Percentiles rank a stretch among this genome's conserved stretches.
phyloP scores from a whole-genome alignment of 2,329 filamentous ascomycete genomes.

The Canariomyces notabilis region DNA sequence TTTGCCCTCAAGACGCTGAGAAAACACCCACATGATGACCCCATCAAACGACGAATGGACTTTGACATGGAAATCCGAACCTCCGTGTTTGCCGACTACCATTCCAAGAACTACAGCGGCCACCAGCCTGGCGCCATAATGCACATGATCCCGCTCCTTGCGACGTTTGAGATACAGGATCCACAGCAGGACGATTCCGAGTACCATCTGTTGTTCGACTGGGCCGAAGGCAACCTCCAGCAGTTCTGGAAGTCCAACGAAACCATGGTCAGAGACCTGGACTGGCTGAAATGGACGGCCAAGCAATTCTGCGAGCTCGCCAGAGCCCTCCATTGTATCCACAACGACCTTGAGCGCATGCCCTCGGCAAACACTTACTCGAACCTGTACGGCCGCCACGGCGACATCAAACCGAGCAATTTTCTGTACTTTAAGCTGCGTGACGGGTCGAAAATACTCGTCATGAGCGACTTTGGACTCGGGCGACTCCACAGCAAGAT shows the following conservation, averaged over 20 bases:
- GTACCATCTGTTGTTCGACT: conserved; percentile 15
- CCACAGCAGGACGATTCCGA: background rate
- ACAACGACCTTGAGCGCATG: conserved; percentile 2
- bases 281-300: conserved; percentile 13
- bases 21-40: too few species aligned
- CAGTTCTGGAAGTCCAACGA: conserved; percentile 7
- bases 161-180: conserved; percentile 7
- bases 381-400: conserved; percentile 9
- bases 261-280: background rate
- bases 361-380: background rate
- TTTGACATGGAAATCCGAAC: conserved; percentile 7
- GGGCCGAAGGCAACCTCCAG: conserved; percentile 7
- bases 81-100: conserved; percentile 1
- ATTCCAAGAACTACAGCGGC: background rate
- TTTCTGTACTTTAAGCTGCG: conserved; percentile 9
- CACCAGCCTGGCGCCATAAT: background rate
- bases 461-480: conserved; percentile 5
- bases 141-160: conserved; percentile 6
- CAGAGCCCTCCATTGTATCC: conserved; percentile 8
- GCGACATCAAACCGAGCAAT: conserved; percentile 16
- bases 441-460: background rate
- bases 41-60: background rate
- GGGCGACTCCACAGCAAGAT: conserved; percentile 1
- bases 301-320: conserved; percentile 4
- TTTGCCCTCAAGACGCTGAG: conserved; percentile 8